A percentile compares a stretch with the other conserved stretches of the same genome.
Evolutionary conservation across 2,329 filamentous ascomycete species (phyloP).

Genomic region (Madurella fahalii): DNA sequence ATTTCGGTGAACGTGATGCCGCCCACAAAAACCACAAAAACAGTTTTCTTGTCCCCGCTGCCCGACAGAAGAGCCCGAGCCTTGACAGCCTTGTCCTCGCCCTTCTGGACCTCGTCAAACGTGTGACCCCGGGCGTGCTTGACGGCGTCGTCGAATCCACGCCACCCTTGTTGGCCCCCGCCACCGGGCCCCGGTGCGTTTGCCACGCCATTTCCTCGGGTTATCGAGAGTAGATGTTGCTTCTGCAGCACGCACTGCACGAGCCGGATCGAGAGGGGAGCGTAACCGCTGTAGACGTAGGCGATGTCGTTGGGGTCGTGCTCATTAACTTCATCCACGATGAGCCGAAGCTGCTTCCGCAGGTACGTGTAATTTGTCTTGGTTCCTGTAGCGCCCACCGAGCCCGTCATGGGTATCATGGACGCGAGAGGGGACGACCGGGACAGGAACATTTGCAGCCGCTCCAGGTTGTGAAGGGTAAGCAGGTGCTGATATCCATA

Average conservation of each 20-base stretch:
- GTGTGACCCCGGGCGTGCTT: constrained; percentile 84
- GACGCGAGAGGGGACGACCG: constrained; percentile 73
- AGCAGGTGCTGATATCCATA: constrained; percentile 95
- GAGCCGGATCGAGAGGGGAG: constrained; percentile 83
- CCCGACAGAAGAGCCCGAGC: constrained; percentile 80
- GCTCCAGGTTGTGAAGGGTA: constrained; percentile 83
- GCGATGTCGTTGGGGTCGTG: constrained; percentile 89
- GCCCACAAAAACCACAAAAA: constrained; percentile 96
- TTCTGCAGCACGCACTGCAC: constrained; percentile 94
- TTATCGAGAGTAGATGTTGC: constrained; percentile 69
- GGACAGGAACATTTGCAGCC: constrained; percentile 78
- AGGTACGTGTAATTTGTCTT: constrained; percentile 90
- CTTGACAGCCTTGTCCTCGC: constrained; percentile 87
- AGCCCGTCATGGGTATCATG: constrained; percentile 71
- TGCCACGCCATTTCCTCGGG: constrained; percentile 54
- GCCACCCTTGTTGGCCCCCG: constrained; percentile 73
- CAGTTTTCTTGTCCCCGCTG: constrained; percentile 70
- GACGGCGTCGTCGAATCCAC: constrained; percentile 87
- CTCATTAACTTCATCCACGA: constrained; percentile 95
- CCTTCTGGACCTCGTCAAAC: constrained; percentile 88
- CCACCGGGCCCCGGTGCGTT: constrained; percentile 46
- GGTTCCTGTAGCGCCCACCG: constrained; percentile 52
- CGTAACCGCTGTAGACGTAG: constrained; percentile 98
- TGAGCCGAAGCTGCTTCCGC: constrained; percentile 79
- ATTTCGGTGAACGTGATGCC: constrained; percentile 96